Base-by-base conservation (phyloP, 129 eudicot species). In the Pseudognaphalium luteoalbum region DNA sequence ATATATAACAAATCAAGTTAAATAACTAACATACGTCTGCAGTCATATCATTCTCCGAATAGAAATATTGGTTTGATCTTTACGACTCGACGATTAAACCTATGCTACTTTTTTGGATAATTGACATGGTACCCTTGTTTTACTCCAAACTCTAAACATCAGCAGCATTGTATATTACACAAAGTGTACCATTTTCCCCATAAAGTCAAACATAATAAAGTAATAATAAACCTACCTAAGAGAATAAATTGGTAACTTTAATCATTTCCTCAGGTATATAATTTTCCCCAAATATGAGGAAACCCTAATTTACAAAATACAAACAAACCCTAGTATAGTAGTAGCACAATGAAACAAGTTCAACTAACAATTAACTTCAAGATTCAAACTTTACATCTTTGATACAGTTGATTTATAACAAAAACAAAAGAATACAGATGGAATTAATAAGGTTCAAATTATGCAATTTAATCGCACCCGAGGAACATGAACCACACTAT, bases 31-130 rank as follows among this genome's bases (percentile, higher is more conserved):
- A 44, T 44, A 10, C 22, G 2, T 10, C 29, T 52, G 28, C 50
- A 71, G 41, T 15, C 39, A 47, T 41, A 47, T 4, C 2, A 9
- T 42, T 25, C 17, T 71, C 62, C 75, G 10, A 25, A 51, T 71
- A 72, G 66, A 72, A 33, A 72, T 33, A 0, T 1, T 32, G 14
- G 6, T 33, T n/a, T 28, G 0, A 28, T 1, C 4, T 50, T 50
- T 29, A 10, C 33, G 0, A 25, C 17, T 11, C 28, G 35, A 28
- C 63, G 75, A 52, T 71, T 32, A 30, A 72, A 34, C 66, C 34
- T 72, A 72, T 56, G 76, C 30, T 30, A 6, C 47, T 25, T 29
- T 16, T 50, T 51, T 71, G 76, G 76, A 72, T 44, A 54, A 33
- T 56, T 56, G 33, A n/a, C 20, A 56, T n/a, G 30, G 19, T 56